Base-by-base conservation (phyloP, 2,329 filamentous ascomycete genomes). In the Diaporthe capsici region DNA sequence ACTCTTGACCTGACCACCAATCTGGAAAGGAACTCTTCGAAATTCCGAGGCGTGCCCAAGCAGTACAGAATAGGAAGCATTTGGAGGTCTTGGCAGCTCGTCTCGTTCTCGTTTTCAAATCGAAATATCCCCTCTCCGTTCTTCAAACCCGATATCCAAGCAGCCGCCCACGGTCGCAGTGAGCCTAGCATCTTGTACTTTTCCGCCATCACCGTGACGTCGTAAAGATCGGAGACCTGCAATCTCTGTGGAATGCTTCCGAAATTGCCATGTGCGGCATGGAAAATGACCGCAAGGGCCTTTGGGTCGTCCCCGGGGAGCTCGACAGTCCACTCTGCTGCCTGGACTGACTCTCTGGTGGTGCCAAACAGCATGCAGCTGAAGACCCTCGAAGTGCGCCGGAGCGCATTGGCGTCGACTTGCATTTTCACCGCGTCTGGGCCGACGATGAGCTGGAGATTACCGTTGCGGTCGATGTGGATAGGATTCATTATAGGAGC, bases 381-480 rank as follows among this genome's bases (percentile, higher is more conserved):
- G 20, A 70, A 72, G 15, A 39, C 17, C 4, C n/a, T 70, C 7
- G 73, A 55, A 4, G 57, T 22, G 7, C 73, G 67, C 7, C 49
- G 44, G n/a, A 68, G 25, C 8, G 73, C 49, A 20, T 58, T 58
- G 39, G 73, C 55, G 44, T 68, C 55, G 8, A 71, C 57, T 2
- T 3, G 44, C 20, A 75, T 55, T 3, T 20, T 2, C 3, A 37
- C 25, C 4, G 49, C 37, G 5, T 31, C 34, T 28, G 44, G 39
- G 31, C 65, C 73, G 17, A 63, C 44, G 37, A 71, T 22, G n/a
- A 75, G 65, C n/a, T 51, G 53, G 34, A 75, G 65, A 17, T 71
- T 57, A 2, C 73, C 73, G 20, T 63, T 34, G 20, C 28, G 44
- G 42, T 75, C 73, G 37, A 75, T 72, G 17, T 22, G 9, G 12